A percentile compares a stretch with the other conserved stretches of the same genome.
Evolutionary conservation across 352 stramenopile genomes (phyloP).

Genomic region (Globisporangium splendens): DNA sequence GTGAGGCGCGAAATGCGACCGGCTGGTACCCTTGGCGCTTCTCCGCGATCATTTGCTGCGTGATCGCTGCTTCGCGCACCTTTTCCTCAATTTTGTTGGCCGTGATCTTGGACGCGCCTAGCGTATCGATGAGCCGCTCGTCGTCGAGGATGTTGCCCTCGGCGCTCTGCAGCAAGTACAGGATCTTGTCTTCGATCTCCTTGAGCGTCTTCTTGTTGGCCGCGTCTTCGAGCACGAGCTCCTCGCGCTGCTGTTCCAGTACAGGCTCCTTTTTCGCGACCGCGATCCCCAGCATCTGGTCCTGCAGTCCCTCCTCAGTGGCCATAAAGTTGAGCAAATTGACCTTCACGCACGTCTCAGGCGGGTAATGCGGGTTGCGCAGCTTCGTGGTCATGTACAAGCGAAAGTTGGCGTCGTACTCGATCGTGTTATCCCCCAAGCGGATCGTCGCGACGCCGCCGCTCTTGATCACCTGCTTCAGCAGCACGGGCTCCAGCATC

Average conservation of each 20-base stretch:
- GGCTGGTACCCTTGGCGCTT: slow-evolving; percentile 90
- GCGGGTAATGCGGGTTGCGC: slow-evolving; percentile 92
- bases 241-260: slow-evolving; percentile 89
- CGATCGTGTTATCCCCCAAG: slow-evolving; percentile 92
- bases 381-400: slow-evolving; percentile 96
- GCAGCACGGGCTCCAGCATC: slow-evolving; percentile 91
- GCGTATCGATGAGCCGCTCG: slow-evolving; percentile 92
- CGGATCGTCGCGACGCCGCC: slow-evolving; percentile 89
- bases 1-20: slow-evolving; percentile 87
- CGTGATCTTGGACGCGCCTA: slow-evolving; percentile 91
- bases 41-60: slow-evolving; percentile 91
- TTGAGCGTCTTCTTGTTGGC: slow-evolving; percentile 94
- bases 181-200: slow-evolving; percentile 96
- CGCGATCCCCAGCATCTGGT: slow-evolving; percentile 95
- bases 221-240: slow-evolving; percentile 93
- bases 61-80: slow-evolving; percentile 90
- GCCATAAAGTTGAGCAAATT: slow-evolving; percentile 97
- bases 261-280: slow-evolving; percentile 93
- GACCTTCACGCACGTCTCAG: slow-evolving; percentile 95
- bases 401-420: slow-evolving; percentile 92
- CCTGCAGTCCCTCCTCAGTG: slow-evolving; percentile 92
- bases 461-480: slow-evolving; percentile 91
- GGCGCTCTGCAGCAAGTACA: slow-evolving; percentile 90
- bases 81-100: slow-evolving; percentile 94
- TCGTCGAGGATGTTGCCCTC: slow-evolving; percentile 96